These are phyloP conservation scores for Erysiphe neolycopersici DNA, from an alignment of 2,329 filamentous ascomycete genomes.

Conservation along the genomic window DNA sequence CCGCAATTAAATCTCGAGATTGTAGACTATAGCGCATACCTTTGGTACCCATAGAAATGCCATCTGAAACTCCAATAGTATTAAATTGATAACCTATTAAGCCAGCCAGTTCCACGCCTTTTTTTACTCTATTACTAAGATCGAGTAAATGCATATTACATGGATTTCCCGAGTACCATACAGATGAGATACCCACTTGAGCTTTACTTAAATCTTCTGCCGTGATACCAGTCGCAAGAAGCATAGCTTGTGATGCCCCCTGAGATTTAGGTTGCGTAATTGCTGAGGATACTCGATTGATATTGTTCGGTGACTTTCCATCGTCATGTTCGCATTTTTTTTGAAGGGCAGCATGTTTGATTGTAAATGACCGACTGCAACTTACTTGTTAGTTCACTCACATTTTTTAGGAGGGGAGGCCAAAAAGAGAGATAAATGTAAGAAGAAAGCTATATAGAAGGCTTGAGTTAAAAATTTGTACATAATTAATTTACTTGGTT, in stretches of 20 bases:
- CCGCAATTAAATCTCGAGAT: slow-evolving; percentile 86
- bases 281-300: slow-evolving; percentile 61
- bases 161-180: slow-evolving; percentile 95
- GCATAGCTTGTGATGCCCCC: slow-evolving; percentile 95
- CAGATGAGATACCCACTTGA: slow-evolving; percentile 90
- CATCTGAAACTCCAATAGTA: slow-evolving; percentile 92
- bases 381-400: too few relatives aligned
- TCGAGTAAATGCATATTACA: slow-evolving; percentile 98
- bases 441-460: too few relatives aligned
- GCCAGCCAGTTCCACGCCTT: slow-evolving; percentile 47
- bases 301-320: slow-evolving; percentile 12
- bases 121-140: slow-evolving; percentile 26
- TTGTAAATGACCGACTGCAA: too few relatives aligned
- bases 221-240: slow-evolving; percentile 76
- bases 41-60: slow-evolving; percentile 91
- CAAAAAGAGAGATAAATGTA: too few relatives aligned
- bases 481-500: too few relatives aligned
- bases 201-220: slow-evolving; percentile 85
- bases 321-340: too few relatives aligned
- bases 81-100: slow-evolving; percentile 95
- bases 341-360: too few relatives aligned
- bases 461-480: too few relatives aligned
- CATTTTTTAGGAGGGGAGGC: too few relatives aligned
- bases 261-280: slow-evolving; percentile 97
- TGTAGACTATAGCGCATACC: slow-evolving; percentile 93